phyloP scores from a whole-genome alignment of 1,139 yeast genomes.

The Lodderomyces jiufengensis region DNA sequence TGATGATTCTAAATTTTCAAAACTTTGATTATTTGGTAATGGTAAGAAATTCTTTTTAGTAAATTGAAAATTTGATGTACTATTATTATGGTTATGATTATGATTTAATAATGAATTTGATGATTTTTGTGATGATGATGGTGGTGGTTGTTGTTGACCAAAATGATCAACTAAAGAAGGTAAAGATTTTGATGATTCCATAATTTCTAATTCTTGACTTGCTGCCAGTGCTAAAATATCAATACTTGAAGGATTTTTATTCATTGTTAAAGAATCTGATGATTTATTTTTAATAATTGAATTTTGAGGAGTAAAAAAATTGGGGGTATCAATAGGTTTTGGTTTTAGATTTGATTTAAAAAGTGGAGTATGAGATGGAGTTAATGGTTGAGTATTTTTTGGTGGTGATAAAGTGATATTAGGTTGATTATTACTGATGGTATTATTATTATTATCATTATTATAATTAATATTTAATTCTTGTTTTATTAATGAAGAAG shows the following conservation, averaged over 20 bases:
- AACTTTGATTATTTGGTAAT: constrained; percentile 77
- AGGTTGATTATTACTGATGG: too few relatives aligned
- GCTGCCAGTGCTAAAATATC: constrained; percentile 81
- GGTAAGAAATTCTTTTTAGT: constrained; percentile 67
- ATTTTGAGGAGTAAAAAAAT: not conserved
- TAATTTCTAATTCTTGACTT: constrained; percentile 62
- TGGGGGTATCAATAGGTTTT: constrained; percentile 1
- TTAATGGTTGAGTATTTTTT: not conserved
- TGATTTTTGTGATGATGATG: constrained; percentile 1
- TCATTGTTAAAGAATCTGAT: constrained; percentile 5
- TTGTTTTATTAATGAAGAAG: constrained; percentile 1
- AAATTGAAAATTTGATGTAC: constrained; percentile 6
- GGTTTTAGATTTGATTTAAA: not conserved
- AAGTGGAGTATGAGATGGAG: constrained; percentile 5
- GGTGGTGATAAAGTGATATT: too few relatives aligned
- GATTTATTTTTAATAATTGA: not conserved
- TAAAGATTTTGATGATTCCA: constrained; percentile 54
- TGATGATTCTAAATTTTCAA: constrained; percentile 50
- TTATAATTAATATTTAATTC: too few relatives aligned
- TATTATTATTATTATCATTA: too few relatives aligned
- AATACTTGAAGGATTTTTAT: constrained; percentile 38
- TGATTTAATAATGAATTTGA: constrained; percentile 6
- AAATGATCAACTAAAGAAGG: constrained; percentile 67
- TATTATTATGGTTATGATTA: not conserved
- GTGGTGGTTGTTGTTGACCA: constrained; percentile 4